Conservation (phyloP, 768 basidiomycete genomes). For the Brasilioporus rufonigricans region DNA sequence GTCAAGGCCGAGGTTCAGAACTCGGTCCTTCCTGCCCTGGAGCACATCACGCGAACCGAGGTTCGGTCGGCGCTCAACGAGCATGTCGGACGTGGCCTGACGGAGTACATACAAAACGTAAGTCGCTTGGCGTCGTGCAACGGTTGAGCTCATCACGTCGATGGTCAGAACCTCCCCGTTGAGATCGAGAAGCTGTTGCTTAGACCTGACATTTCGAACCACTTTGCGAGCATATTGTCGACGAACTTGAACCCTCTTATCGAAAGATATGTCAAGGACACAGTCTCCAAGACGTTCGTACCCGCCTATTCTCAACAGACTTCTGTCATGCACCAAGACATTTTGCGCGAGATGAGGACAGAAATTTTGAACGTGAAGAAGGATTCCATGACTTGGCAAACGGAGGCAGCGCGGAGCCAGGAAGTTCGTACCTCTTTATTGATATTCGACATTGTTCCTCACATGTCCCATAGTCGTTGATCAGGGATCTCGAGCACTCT, state of each 20-base stretch:
- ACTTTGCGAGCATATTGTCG: slow-evolving; percentile 74
- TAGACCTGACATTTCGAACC: slow-evolving; percentile 71
- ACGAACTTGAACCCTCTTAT: slow-evolving; percentile 71
- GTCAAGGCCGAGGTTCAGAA: slow-evolving; percentile 83
- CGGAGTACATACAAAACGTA: slow-evolving; percentile 73
- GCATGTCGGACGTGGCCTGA: slow-evolving; percentile 71
- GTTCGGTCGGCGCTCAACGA: slow-evolving; percentile 76
- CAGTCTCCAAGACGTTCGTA: slow-evolving; percentile 68
- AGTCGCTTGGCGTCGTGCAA: background rate
- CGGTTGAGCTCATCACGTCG: slow-evolving; percentile 1
- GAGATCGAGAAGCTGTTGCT: slow-evolving; percentile 80
- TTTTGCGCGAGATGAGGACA: slow-evolving; percentile 67
- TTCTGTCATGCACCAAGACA: slow-evolving; percentile 75
- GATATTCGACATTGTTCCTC: background rate
- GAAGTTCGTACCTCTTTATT: slow-evolving; percentile 51
- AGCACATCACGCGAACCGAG: slow-evolving; percentile 78
- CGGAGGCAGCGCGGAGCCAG: slow-evolving; percentile 70
- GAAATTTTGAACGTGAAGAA: slow-evolving; percentile 78
- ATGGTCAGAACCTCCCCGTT: slow-evolving; percentile 60
- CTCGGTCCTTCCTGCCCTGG: slow-evolving; percentile 79
- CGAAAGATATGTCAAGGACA: slow-evolving; percentile 80
- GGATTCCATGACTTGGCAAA: slow-evolving; percentile 80
- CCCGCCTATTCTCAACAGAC: slow-evolving; percentile 76
- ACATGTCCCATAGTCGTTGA: slow-evolving; percentile 49
- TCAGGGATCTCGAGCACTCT: slow-evolving; percentile 78